Evolutionary conservation across 352 stramenopile species (phyloP).

Genomic region (Stephanocyclus meneghinianus): DNA sequence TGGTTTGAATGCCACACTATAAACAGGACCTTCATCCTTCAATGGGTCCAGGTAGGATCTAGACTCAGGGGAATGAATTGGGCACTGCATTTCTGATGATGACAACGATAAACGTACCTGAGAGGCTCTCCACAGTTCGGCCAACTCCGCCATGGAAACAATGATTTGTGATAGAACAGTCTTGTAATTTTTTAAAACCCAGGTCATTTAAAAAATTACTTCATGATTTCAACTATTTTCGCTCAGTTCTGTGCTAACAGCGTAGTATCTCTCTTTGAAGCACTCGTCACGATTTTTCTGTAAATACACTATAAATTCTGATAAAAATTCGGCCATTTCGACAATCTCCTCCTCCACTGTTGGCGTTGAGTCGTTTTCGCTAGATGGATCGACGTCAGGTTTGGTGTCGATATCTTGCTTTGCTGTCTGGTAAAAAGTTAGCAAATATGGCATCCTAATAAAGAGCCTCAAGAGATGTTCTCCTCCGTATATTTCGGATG

Average conservation of each 20-base stretch:
- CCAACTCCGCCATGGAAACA: slow-evolving; percentile 1
- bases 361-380: background rate
- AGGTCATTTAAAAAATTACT: too few relatives aligned
- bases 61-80: too few relatives aligned
- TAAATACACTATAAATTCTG: slow-evolving; percentile 48
- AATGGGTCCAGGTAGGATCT: too few relatives aligned
- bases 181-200: too few relatives aligned
- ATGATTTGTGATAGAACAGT: too few relatives aligned
- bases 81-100: too few relatives aligned
- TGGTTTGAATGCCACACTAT: slow-evolving; percentile 84
- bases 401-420: background rate
- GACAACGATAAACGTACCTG: background rate
- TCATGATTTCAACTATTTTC: background rate
- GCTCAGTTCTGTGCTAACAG: background rate
- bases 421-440: background rate
- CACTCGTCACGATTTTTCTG: slow-evolving; percentile 51
- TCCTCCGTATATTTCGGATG: slow-evolving; percentile 89
- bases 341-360: slow-evolving; percentile 19
- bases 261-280: slow-evolving; percentile 27
- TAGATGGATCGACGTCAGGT: background rate
- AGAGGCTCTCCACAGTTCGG: slow-evolving; percentile 6
- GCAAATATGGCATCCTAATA: slow-evolving; percentile 60
- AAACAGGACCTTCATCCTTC: slow-evolving; percentile 53
- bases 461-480: slow-evolving; percentile 90
- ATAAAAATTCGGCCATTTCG: slow-evolving; percentile 29